These are phyloP conservation scores for Grifola frondosa DNA, from an alignment of 1,284 basidiomycete species.

Conservation along the genomic window DNA sequence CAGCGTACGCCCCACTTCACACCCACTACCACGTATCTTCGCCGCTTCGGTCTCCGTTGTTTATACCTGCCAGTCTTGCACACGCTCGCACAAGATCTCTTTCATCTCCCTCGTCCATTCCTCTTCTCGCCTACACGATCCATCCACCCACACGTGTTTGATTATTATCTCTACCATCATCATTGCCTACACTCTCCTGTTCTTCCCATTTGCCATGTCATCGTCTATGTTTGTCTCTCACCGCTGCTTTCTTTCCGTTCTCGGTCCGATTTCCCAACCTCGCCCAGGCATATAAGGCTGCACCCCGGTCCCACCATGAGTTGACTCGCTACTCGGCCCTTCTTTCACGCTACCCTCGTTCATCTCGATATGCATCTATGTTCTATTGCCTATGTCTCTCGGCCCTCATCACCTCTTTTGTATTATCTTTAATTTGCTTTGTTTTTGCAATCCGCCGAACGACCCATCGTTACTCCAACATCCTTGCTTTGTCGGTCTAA, in stretches of 20 bases:
- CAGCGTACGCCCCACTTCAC: too few species aligned
- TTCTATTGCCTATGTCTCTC: constrained; percentile 26
- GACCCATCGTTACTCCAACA: constrained; percentile 8
- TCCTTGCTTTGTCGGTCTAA: constrained; percentile 21
- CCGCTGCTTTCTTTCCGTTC: constrained; percentile 24
- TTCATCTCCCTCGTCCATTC: constrained; percentile 20
- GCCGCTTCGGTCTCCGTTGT: constrained; percentile 5
- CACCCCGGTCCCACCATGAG: background rate
- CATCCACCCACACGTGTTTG: constrained; percentile 27
- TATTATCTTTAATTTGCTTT: constrained; percentile 14
- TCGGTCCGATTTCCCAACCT: constrained; percentile 18
- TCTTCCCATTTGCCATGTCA: constrained; percentile 24
- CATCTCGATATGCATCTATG: constrained; percentile 20
- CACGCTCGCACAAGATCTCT: constrained; percentile 21
- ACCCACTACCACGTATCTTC: constrained; percentile 6
- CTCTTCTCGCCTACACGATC: constrained; percentile 22
- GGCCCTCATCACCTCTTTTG: constrained; percentile 12
- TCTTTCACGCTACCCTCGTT: constrained; percentile 20
- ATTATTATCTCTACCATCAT: constrained; percentile 26
- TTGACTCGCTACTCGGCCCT: constrained; percentile 15
- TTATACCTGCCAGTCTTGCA: too few species aligned
- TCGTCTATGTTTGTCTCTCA: constrained; percentile 29
- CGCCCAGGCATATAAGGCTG: constrained; percentile 10
- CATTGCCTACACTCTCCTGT: constrained; percentile 25
- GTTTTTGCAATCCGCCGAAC: too few species aligned